These are phyloP conservation scores for Strobilomyces echinocephalus DNA, from an alignment of 768 basidiomycete species.

Conservation along the genomic window DNA sequence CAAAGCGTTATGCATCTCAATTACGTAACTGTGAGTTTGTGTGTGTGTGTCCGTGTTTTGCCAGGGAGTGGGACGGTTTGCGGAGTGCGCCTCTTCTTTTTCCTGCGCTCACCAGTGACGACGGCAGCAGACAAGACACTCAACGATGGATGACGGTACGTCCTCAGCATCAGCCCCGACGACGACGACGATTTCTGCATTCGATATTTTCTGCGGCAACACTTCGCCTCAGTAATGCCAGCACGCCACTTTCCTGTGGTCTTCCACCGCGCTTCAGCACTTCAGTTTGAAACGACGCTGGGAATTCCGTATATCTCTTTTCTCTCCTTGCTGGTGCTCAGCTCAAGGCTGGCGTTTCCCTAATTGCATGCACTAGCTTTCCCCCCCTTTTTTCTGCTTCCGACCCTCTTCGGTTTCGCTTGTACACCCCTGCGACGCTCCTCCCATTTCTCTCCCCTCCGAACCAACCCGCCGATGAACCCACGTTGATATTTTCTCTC, in stretches of 20 bases:
- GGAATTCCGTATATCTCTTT: conserved; percentile 19
- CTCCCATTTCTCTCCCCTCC: conserved; percentile 16
- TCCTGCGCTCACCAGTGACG: conserved; percentile 1
- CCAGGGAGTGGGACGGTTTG: neutral
- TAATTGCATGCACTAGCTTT: conserved; percentile 8
- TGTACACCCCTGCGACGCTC: conserved; percentile 12
- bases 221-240: conserved; percentile 30
- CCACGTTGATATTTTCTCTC: conserved; percentile 41
- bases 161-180: conserved; percentile 73
- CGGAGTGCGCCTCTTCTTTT: neutral
- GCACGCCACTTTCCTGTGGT: conserved; percentile 25
- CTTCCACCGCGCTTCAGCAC: conserved; percentile 30
- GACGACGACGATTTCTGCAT: conserved; percentile 49
- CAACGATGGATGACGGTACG: conserved; percentile 72
- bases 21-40: neutral
- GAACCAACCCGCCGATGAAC: conserved; percentile 30
- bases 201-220: conserved; percentile 39
- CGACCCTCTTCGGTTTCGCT: conserved; percentile 11
- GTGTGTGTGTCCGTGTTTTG: conserved; percentile 22
- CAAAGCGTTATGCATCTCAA: too few species aligned
- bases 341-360: conserved; percentile 34
- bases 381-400: conserved; percentile 12
- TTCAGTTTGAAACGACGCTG: conserved; percentile 26
- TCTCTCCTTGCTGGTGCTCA: conserved; percentile 22
- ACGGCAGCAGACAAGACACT: conserved; percentile 22